These are phyloP conservation scores for Starmera quercuum DNA, from an alignment of 805 yeast species.

Conservation along the genomic window DNA sequence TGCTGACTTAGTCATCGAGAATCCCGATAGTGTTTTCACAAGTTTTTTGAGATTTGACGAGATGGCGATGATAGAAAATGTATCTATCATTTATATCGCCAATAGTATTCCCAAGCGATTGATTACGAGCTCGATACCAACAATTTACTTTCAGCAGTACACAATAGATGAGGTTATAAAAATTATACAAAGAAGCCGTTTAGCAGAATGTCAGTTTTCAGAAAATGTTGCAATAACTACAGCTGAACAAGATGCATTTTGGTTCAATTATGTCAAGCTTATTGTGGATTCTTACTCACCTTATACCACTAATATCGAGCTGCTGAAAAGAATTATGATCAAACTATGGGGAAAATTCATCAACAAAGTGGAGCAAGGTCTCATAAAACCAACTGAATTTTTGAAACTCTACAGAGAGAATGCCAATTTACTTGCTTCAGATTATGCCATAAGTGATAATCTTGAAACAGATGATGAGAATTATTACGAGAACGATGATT, in stretches of 20 bases:
- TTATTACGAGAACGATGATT: neutral
- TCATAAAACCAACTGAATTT: conserved; percentile 10
- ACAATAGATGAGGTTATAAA: conserved; percentile 6
- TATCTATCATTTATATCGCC: conserved; percentile 14
- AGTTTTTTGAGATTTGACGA: conserved; percentile 16
- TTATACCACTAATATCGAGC: conserved; percentile 14
- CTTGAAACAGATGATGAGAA: conserved; percentile 7
- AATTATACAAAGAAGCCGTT: conserved; percentile 5
- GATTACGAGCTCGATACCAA: conserved; percentile 12
- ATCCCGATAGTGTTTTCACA: conserved; percentile 7
- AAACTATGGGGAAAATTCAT: conserved; percentile 17
- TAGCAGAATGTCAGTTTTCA: conserved; percentile 8
- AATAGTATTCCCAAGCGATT: conserved; percentile 10
- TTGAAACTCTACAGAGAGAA: conserved; percentile 22
- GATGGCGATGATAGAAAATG: conserved; percentile 7
- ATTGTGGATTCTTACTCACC: conserved; percentile 17
- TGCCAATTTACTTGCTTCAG: conserved; percentile 23
- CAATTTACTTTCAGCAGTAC: conserved; percentile 13
- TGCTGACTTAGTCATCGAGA: conserved; percentile 18
- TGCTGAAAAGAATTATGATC: conserved; percentile 9
- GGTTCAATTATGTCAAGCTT: conserved; percentile 15
- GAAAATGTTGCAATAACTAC: neutral
- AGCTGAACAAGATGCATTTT: conserved; percentile 6
- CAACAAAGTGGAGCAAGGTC: conserved; percentile 10
- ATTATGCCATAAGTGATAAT: conserved; percentile 20